Evolutionary conservation across 2,329 filamentous ascomycete genomes (phyloP).

Genomic region (Pseudocercospora cruenta): DNA sequence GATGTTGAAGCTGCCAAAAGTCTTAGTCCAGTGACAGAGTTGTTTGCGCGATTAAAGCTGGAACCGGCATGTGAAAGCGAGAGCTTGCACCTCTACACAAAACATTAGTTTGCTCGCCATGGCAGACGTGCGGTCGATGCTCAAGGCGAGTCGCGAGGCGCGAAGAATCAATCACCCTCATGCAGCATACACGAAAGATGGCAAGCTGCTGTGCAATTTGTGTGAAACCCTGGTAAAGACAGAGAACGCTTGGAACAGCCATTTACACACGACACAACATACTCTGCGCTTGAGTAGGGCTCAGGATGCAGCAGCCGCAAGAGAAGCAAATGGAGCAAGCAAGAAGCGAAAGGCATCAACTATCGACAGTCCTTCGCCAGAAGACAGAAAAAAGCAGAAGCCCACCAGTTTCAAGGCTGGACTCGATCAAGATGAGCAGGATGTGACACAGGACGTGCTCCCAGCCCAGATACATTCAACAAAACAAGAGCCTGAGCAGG

Average conservation of each 20-base stretch:
- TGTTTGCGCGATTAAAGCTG: background rate
- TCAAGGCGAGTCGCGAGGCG: slow-evolving; percentile 75
- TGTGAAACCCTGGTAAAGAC: slow-evolving; percentile 68
- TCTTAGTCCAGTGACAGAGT: background rate
- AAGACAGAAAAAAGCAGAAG: slow-evolving; percentile 30
- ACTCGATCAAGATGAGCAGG: slow-evolving; percentile 34
- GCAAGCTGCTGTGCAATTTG: slow-evolving; percentile 68
- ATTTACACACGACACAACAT: slow-evolving; percentile 58
- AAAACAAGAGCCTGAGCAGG: background rate
- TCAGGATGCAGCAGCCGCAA: slow-evolving; percentile 36
- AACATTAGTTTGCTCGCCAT: slow-evolving; percentile 50
- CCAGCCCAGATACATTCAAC: background rate
- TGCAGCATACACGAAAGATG: slow-evolving; percentile 68
- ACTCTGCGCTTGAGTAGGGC: slow-evolving; percentile 40
- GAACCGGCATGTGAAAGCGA: background rate
- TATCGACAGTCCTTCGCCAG: slow-evolving; percentile 19
- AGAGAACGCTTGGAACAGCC: slow-evolving; percentile 69
- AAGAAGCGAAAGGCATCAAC: slow-evolving; percentile 59
- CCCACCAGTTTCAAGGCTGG: slow-evolving; percentile 11
- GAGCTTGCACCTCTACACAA: background rate
- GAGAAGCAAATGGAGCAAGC: slow-evolving; percentile 31
- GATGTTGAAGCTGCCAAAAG: background rate
- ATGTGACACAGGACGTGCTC: slow-evolving; percentile 35
- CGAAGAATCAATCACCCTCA: slow-evolving; percentile 73
- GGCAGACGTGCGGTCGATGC: slow-evolving; percentile 78